Percentiles rank a stretch among this genome's conserved stretches.
These are phyloP conservation scores for Elongisporangium senticosum DNA, from an alignment of 352 stramenopile genomes.

Conservation along the genomic window DNA sequence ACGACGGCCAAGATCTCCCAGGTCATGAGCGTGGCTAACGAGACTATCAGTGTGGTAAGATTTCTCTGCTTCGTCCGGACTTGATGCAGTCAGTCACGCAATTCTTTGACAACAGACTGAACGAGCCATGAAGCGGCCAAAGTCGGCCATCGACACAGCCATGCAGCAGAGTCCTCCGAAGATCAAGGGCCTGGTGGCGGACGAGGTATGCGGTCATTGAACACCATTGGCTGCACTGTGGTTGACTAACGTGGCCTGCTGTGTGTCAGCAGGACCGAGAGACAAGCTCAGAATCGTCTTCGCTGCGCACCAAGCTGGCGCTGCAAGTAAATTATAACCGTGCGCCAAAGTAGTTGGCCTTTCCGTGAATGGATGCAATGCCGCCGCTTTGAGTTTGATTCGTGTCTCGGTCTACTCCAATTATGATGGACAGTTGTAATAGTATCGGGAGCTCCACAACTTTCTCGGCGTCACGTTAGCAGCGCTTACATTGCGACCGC, in stretches of 20 bases:
- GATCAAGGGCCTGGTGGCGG: constrained; percentile 29
- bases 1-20: constrained; percentile 51
- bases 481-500: too few species aligned
- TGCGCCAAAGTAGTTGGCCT: neutral
- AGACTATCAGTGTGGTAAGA: constrained; percentile 66
- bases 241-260: neutral
- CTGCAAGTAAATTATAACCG: constrained; percentile 27
- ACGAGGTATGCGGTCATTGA: constrained; percentile 18
- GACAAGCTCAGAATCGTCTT: constrained; percentile 16
- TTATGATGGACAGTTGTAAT: too few species aligned
- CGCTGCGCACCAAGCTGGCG: constrained; percentile 40
- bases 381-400: neutral
- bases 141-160: constrained; percentile 60
- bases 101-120: constrained; percentile 31
- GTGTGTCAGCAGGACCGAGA: constrained; percentile 14
- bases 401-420: too few species aligned
- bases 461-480: too few species aligned
- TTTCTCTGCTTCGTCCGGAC: neutral
- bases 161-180: constrained; percentile 73
- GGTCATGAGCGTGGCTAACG: constrained; percentile 48
- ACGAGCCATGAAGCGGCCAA: constrained; percentile 69
- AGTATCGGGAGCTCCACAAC: too few species aligned
- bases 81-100: neutral
- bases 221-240: neutral
- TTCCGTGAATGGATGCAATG: neutral